Conservation (phyloP, 257 asterid species). For the Linaria vulgaris region DNA sequence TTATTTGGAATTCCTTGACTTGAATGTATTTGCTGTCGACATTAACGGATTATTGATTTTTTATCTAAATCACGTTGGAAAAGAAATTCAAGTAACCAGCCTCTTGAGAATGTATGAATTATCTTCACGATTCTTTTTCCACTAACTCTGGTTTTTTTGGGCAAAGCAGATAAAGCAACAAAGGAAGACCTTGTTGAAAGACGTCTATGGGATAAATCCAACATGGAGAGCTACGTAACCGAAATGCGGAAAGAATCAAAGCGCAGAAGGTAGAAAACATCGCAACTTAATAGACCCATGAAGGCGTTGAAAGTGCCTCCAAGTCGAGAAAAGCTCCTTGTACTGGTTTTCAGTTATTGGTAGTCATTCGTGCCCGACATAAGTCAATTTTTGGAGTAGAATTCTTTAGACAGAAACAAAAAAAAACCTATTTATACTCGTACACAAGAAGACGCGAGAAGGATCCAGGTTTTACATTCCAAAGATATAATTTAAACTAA, state of each 20-base stretch:
- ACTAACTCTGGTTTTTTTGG: constrained; percentile 28
- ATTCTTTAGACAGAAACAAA: constrained; percentile 25
- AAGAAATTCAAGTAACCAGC: neutral
- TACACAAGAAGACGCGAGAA: constrained; percentile 8
- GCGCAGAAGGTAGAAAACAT: constrained; percentile 64
- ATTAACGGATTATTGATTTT: no score
- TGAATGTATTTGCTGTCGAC: neutral
- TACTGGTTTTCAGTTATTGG: neutral
- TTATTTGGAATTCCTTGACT: neutral
- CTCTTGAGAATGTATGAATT: neutral
- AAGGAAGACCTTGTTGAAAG: constrained; percentile 74
- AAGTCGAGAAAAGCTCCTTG: constrained; percentile 15
- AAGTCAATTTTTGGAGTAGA: constrained; percentile 29
- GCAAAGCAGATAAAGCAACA: constrained; percentile 53
- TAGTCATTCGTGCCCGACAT: constrained; percentile 5
- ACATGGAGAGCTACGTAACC: constrained; percentile 67
- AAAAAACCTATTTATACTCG: constrained; percentile 17
- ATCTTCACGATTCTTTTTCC: constrained; percentile 7
- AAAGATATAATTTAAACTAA: constrained; percentile 8
- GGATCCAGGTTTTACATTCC: constrained; percentile 24
- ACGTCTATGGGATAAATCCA: constrained; percentile 83
- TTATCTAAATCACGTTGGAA: no score
- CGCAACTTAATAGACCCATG: neutral
- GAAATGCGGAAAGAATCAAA: constrained; percentile 92
- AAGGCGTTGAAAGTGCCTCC: neutral